phyloP scores from a whole-genome alignment of 345 rosid genomes.

The Isatis tinctoria region DNA sequence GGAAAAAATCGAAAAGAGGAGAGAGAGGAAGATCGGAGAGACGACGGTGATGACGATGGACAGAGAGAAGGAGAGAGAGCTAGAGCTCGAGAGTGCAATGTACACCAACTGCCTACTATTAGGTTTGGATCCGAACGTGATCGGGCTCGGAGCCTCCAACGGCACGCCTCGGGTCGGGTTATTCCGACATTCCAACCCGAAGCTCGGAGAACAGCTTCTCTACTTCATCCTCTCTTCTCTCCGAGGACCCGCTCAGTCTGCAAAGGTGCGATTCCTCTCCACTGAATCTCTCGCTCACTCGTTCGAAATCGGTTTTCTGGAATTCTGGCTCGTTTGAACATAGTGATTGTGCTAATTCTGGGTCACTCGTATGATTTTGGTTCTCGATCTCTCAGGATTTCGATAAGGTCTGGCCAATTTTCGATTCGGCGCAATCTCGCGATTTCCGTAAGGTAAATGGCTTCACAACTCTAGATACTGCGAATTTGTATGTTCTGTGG shows the following conservation, averaged over 20 bases:
- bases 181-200: slow-evolving; percentile 99
- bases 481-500: neutral
- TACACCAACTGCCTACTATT: slow-evolving; percentile 93
- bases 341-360: neutral
- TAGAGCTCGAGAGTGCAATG: slow-evolving; percentile 99
- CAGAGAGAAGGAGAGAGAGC: slow-evolving; percentile 98
- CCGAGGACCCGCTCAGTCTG: slow-evolving; percentile 93
- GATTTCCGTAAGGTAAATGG: slow-evolving; percentile 83
- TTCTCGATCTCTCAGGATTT: slow-evolving; percentile 78
- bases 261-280: slow-evolving; percentile 53
- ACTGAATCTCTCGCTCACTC: slow-evolving; percentile 14
- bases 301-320: slow-evolving; percentile 1
- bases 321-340: too few relatives aligned
- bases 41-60: slow-evolving; percentile 87
- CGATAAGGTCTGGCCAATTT: slow-evolving; percentile 99
- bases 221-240: slow-evolving; percentile 97
- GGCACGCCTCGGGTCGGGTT: slow-evolving; percentile 83
- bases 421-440: slow-evolving; percentile 97
- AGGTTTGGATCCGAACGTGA: slow-evolving; percentile 89
- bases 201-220: slow-evolving; percentile 98
- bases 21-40: slow-evolving; percentile 25
- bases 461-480: neutral
- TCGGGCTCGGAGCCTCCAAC: slow-evolving; percentile 83
- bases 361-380: slow-evolving; percentile 15
- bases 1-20: neutral